These are phyloP conservation scores for Salix dunnii DNA, from an alignment of 345 rosid genomes.

Conservation along the genomic window DNA sequence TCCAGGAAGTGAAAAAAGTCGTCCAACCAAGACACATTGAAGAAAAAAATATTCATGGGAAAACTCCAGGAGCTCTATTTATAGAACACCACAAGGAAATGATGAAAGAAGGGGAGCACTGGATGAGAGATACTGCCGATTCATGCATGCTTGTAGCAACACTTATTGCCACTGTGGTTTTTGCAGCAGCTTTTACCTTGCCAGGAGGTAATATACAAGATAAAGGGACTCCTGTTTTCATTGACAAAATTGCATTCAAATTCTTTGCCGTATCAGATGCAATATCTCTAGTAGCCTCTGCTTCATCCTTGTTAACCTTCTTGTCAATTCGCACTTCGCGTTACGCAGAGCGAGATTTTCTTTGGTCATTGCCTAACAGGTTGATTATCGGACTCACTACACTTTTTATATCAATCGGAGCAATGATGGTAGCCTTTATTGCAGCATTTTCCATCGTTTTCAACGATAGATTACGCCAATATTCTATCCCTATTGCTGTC, in stretches of 20 bases:
- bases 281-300: background rate
- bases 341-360: background rate
- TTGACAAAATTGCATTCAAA: background rate
- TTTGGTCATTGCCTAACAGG: background rate
- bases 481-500: background rate
- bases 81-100: background rate
- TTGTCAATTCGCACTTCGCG: conserved; percentile 12
- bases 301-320: background rate
- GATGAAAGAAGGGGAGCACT: conserved; percentile 6
- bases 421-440: conserved; percentile 15
- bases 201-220: conserved; percentile 10
- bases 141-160: conserved; percentile 12
- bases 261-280: conserved; percentile 11
- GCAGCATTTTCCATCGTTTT: background rate
- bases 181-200: conserved; percentile 5
- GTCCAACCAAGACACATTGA: conserved; percentile 10
- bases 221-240: conserved; percentile 1
- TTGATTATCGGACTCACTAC: conserved; percentile 1
- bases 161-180: conserved; percentile 8
- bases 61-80: conserved; percentile 14
- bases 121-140: conserved; percentile 15
- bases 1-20: conserved; percentile 16
- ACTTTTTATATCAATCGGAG: conserved; percentile 12
- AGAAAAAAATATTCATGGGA: conserved; percentile 1
- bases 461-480: background rate